Evolutionary conservation across 2,329 filamentous ascomycete species (phyloP), one percentile per base, ranked within the genome.

Genomic region (Cercospora nicotianae): DNA sequence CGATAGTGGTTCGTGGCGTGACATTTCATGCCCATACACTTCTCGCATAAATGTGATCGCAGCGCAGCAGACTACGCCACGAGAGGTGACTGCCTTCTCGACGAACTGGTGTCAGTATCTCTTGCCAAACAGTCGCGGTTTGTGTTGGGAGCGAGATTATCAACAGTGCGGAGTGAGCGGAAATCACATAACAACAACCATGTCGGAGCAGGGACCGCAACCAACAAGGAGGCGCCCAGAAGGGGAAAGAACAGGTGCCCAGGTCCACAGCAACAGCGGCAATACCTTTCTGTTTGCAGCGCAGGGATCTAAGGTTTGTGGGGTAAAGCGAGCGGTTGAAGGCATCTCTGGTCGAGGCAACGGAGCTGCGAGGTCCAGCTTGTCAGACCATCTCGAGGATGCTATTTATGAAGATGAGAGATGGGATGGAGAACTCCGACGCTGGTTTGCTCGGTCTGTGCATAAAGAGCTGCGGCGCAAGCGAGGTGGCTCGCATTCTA

Each of bases 401-500:
- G 45, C 18, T 26, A 55, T n/a, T 23, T 51, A 36, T 51, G 28
- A 39, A 39, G 45, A 39, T 28, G 45, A 26, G 28, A 51, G 61
- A 53, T 51, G 36, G 42, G 16, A 23, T 48, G 18, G 2, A 63
- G 18, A 16, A 23, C 36, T 33, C 5, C 31, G 48, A 57, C 20
- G 23, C 31, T 63, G 16, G 26, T 39, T 63, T 57, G 61, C 45
- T 31, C 45, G 61, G 51, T 63, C 51, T 58, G 33, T 48, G 51
- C 16, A 58, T 39, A 28, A 20, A 45, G 28, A 39, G 31, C 26
- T 63, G 30, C 53, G 33, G 53, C 12, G 4, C 18, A 57, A 16
- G 10, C 33, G 53, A 42, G 13, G n/a, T 20, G 51, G 36, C 30
- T 57, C 31, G 31, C 48, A 23, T 30, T 59, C 62, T 64, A 98